Base-by-base conservation (phyloP, 768 basidiomycete species). In the Mycena alexandri region DNA sequence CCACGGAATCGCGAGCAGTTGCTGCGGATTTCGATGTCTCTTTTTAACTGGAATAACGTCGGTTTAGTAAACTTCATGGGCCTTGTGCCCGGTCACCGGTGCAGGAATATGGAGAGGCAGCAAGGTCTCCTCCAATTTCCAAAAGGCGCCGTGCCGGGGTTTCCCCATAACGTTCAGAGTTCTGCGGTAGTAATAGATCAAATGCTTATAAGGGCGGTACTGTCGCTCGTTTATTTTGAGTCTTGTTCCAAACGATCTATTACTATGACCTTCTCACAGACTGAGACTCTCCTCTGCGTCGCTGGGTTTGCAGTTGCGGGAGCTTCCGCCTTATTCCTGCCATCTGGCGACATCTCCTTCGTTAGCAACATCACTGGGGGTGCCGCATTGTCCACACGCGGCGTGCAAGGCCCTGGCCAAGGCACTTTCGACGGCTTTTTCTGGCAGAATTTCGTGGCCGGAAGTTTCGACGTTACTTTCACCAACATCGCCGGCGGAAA, bases 401-500 rank as follows among this genome's bases (percentile, higher is more conserved):
- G 57, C 42, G 68, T 61, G 24, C 59, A 62, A 36, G 63, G 38
- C 1, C 53, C 68, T 19, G 64, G 68, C 38, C 36, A 42, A 38
- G 68, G 68, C 52, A 66, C 63, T 29, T 65, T 61, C 55, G 48
- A 70, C 42, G 68, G 68, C 21, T 61, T 70, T 22, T 70, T 65
- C 61, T 70, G 60, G 64, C 21, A 21, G 16, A 62, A 38, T 41
- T 70, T 57, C 16, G 61, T 62, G 42, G 17, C 64, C n/a, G 22
- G 64, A 50, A 22, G 50, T 29, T 62, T 66, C 44, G 25, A 51
- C 43, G 43, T 66, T 14, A 43, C 44, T 21, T 70, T 61, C 29
- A 70, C 58, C 42, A 70, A 70, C 50, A 66, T 65, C 55, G 68
- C 68, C 42, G 64, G 68, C 16, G 68, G 68, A 14, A 53, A 70